Percentiles rank a stretch among this genome's conserved stretches.
phyloP scores from a whole-genome alignment of 139 green algal genomes.

The Chlamydomonas sp. region DNA sequence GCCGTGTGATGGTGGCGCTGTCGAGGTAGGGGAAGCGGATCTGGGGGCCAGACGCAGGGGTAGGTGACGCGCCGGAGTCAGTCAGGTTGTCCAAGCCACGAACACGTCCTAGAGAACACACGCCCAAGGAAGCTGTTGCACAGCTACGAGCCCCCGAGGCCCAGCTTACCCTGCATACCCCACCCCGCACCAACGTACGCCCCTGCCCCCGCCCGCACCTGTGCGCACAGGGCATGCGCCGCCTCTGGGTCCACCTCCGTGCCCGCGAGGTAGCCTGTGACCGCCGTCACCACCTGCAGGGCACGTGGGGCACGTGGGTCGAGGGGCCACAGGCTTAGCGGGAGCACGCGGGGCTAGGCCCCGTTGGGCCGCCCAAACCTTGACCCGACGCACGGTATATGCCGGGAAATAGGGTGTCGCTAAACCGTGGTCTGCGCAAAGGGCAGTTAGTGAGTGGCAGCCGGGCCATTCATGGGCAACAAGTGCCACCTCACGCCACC shows the following conservation, averaged over 20 bases:
- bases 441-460: not conserved
- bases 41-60: not conserved
- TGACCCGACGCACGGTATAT: not conserved
- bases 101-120: too few relatives aligned
- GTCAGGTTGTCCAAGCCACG: too few relatives aligned
- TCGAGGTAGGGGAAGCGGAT: constrained; percentile 52
- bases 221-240: constrained; percentile 4
- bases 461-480: not conserved
- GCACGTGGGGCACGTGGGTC: not conserved
- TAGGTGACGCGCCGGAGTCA: not conserved
- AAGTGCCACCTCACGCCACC: too few relatives aligned
- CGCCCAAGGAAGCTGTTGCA: too few relatives aligned
- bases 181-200: too few relatives aligned
- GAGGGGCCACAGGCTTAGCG: not conserved
- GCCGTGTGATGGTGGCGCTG: constrained; percentile 30
- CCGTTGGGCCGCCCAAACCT: not conserved
- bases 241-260: constrained; percentile 34
- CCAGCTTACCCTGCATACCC: too few relatives aligned
- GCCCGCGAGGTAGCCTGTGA: constrained; percentile 27
- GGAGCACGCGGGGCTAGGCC: not conserved
- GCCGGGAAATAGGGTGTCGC: not conserved
- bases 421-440: constrained; percentile 10
- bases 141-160: too few relatives aligned
- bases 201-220: constrained; percentile 8
- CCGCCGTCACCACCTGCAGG: constrained; percentile 26